These are phyloP conservation scores for Metschnikowia vanudenii DNA, from an alignment of 805 yeast genomes.

Conservation along the genomic window DNA sequence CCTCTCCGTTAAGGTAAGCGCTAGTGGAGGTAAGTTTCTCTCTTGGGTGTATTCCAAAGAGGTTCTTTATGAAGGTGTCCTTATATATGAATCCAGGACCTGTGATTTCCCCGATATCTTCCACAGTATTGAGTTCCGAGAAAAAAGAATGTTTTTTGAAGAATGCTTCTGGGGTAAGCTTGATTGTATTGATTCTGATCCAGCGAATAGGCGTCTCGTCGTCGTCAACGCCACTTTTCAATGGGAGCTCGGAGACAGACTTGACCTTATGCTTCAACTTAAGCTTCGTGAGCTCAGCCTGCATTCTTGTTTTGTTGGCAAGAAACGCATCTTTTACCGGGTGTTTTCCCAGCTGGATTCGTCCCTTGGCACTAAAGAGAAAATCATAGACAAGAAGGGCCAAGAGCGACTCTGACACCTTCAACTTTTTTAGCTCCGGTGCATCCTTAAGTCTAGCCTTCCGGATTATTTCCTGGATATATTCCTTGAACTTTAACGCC, in stretches of 20 bases:
- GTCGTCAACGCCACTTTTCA: conserved; percentile 42
- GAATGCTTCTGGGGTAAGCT: conserved; percentile 41
- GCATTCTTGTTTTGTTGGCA: conserved; percentile 73
- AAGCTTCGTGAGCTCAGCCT: conserved; percentile 76
- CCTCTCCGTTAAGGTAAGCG: conserved; percentile 68
- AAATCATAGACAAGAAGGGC: conserved; percentile 78
- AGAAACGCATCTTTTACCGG: conserved; percentile 80
- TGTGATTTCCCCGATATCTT: conserved; percentile 40
- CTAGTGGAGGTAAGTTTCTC: conserved; percentile 67
- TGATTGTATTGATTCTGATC: conserved; percentile 72
- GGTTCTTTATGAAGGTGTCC: conserved; percentile 70
- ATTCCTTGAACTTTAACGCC: conserved; percentile 68
- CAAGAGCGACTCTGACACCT: conserved; percentile 53
- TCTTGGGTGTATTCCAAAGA: conserved; percentile 80
- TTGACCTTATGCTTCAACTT: conserved; percentile 70
- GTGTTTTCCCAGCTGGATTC: conserved; percentile 87
- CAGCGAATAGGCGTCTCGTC: conserved; percentile 76
- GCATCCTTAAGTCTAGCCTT: conserved; percentile 63
- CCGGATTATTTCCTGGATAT: conserved; percentile 59
- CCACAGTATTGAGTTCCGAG: conserved; percentile 45
- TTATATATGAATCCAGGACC: conserved; percentile 60
- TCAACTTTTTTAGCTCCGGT: conserved; percentile 36
- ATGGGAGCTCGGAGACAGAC: conserved; percentile 47
- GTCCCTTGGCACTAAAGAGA: conserved; percentile 66
- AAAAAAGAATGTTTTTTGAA: conserved; percentile 38